phyloP scores from a whole-genome alignment of 1,284 basidiomycete genomes.

The Salmacisia buchloeana region DNA sequence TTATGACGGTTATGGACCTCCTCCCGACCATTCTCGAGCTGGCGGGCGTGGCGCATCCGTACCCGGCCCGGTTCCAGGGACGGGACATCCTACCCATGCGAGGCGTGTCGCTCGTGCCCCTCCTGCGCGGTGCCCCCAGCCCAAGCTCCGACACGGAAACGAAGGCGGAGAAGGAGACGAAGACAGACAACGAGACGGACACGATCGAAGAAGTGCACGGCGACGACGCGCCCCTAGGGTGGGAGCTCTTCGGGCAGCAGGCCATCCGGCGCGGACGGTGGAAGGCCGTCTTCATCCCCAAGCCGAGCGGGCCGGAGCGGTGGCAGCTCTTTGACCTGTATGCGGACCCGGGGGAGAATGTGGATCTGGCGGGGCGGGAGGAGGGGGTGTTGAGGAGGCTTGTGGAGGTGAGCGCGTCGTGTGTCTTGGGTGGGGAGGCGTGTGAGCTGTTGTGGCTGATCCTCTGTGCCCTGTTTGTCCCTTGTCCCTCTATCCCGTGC shows the following conservation, averaged over 20 bases:
- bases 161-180: constrained; percentile 17
- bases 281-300: constrained; percentile 34
- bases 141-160: constrained; percentile 9
- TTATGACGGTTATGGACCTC: constrained; percentile 50
- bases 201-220: too few relatives aligned
- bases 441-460: neutral
- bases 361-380: constrained; percentile 27
- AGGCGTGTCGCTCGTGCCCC: constrained; percentile 20
- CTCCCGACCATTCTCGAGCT: constrained; percentile 48
- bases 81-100: constrained; percentile 11
- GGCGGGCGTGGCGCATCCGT: constrained; percentile 23
- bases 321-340: constrained; percentile 43
- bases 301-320: constrained; percentile 17
- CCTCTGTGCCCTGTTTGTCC: neutral
- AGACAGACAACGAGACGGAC: too few relatives aligned
- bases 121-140: constrained; percentile 13
- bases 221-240: too few relatives aligned
- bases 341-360: constrained; percentile 39
- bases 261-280: constrained; percentile 37
- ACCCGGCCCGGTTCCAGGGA: constrained; percentile 3
- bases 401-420: constrained; percentile 13
- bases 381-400: constrained; percentile 32
- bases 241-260: constrained; percentile 33
- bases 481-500: neutral
- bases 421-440: neutral